Base-by-base conservation (phyloP, 2,329 filamentous ascomycete genomes). In the Aspergillus carbonarius region DNA sequence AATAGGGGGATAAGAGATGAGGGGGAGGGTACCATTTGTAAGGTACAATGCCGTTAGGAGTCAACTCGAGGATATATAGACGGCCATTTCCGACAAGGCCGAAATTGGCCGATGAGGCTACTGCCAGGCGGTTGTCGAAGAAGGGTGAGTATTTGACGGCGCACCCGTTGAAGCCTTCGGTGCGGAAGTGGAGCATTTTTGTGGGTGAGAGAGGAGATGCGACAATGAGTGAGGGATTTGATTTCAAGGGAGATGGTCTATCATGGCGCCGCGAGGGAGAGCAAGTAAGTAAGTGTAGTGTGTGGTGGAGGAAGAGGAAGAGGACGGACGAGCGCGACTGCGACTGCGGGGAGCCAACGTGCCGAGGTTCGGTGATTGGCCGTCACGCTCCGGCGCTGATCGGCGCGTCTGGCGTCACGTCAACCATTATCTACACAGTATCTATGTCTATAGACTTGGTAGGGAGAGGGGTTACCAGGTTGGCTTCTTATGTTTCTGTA, bases 71-170 rank as follows among this genome's bases (percentile, higher is more conserved):
- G 58, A 93, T 87, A 72, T 91, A 98, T 1, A 98, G 79, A 44
- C 93, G 87, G 10, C 95, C 95, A 80, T 99, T 99, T 49, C 95
- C 95, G 35, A 99, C 93, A 39, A 99, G 90, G 39, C 95, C 95
- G 78, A 95, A 99, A 81, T 99, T 98, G 63, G 93, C 87, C n/a
- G 92, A 90, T 1, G 90, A 85, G 30, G 91, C 91, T 68, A 97
- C 92, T 58, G 93, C 93, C 64, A 99, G 87, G 63, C 93, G 88
- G 65, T 91, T 95, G 80, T 98, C 95, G 80, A 96, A 96, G 81
- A 97, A 99, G 6, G 95, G 95, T 57, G 93, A 98, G 82, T 98
- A 99, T 79, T 97, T 96, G 77, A 97, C 92, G 67, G 91, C 91
- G 79, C 96, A 97, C 70, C 93, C 93, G 76, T 98, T 96, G 83